Conservation (phyloP, 805 yeast species). For the Candida railenensis region DNA sequence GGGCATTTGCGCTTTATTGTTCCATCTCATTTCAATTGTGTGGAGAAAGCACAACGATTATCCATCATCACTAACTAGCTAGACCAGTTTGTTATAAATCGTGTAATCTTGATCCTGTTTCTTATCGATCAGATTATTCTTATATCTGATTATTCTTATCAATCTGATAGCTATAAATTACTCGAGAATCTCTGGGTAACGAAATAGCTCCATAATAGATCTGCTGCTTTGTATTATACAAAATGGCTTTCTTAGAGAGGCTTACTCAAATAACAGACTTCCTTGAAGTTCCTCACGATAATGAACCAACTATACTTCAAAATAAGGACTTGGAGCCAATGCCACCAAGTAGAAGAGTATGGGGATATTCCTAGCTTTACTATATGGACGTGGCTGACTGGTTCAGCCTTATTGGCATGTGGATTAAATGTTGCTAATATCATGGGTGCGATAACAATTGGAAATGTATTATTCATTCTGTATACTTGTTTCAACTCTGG, state of each 20-base stretch:
- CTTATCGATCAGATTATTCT: no score
- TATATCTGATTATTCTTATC: no score
- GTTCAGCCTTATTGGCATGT: conserved; percentile 38
- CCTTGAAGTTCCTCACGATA: conserved; percentile 6
- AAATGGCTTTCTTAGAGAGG: no score
- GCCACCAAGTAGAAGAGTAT: conserved; percentile 41
- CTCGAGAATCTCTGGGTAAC: background rate
- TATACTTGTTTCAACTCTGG: conserved; percentile 10
- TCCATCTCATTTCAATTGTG: no score
- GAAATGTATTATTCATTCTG: conserved; percentile 6
- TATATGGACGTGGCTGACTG: conserved; percentile 38
- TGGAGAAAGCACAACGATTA: no score
- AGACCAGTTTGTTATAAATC: no score
- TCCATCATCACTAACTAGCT: no score
- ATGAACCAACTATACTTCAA: conserved; percentile 3
- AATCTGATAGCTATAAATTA: background rate
- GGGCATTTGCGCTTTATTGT: no score
- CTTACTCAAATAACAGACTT: background rate
- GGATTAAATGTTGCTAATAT: conserved; percentile 21
- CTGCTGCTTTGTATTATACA: no score
- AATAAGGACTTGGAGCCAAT: conserved; percentile 23
- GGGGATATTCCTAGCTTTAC: conserved; percentile 46
- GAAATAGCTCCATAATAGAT: background rate
- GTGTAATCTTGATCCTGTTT: no score
- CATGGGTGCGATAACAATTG: conserved; percentile 10